Base-by-base conservation (phyloP, 164 flowering plant species). In the Nelumbo lutea region DNA sequence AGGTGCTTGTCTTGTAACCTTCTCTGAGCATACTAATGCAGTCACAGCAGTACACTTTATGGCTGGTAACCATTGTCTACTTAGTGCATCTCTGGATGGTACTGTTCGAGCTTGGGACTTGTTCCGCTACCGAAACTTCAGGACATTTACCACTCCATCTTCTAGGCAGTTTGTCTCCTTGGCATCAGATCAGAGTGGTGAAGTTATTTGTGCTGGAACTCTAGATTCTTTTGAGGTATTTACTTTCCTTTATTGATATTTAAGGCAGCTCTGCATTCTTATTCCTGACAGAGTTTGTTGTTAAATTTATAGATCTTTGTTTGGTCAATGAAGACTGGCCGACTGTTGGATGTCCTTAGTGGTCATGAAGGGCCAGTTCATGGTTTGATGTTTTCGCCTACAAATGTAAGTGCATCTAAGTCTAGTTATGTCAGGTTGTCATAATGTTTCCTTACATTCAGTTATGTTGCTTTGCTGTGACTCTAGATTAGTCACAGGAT, bases 351-450 rank as follows among this genome's bases (percentile, higher is more conserved):
- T 75, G 72, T 87, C 72, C 92, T 93, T 50, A 92, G 96, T 70
- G 98, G 97, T 51, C 99, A 96, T 75, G 99, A 88, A 79, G 98
- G 95, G 68, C 99, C 99, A 66, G 99, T 96, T 74, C 98, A 96
- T 78, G 99, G 95, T 4, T 78, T 96, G 79, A 84, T 81, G 84
- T 96, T 96, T 79, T 96, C 99, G 74, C 98, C 99, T 48, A 81
- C 90, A 59, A 88, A 78, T 78, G 99, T 96, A 73, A 86, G 97
- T 79, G 69, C 38, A 4, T 3, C 68, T 57, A 60, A 62, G 2
- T 64, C 4, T 66, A 62, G 41, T 56, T 10, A 6, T 43, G 10
- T 8, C 59, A 15, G 45, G n/a, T 58, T 9, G n/a, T 59, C 13
- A 51, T 5, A 7, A 45, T 62, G 15, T 64, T 62, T 11, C n/a